Evolutionary conservation across 768 basidiomycete species (phyloP).

Genomic region (Pisolithus marmoratus): DNA sequence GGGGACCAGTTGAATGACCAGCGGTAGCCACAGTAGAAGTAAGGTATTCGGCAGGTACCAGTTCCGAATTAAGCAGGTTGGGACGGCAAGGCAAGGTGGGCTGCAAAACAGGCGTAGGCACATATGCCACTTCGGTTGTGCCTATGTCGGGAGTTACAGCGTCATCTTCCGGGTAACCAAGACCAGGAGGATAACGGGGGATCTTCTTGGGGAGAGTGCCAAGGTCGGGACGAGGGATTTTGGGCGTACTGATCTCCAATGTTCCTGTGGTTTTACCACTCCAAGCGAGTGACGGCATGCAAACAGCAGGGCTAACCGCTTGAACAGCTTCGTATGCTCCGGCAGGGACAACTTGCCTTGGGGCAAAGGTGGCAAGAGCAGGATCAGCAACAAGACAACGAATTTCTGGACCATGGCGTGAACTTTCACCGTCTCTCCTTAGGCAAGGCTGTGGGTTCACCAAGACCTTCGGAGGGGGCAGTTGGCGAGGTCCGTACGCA

Average conservation of each 20-base stretch:
- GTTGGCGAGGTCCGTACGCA: neutral
- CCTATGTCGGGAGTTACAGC: too few species aligned
- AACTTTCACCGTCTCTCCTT: neutral
- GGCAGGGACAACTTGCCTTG: neutral
- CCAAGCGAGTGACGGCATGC: neutral
- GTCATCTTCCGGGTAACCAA: neutral
- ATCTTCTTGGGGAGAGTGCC: neutral
- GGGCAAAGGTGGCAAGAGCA: neutral
- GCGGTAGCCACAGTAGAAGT: neutral
- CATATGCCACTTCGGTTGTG: too few species aligned
- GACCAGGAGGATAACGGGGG: constrained; percentile 3
- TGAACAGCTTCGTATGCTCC: neutral
- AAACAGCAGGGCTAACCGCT: neutral
- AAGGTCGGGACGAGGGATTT: neutral
- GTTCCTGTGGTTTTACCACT: neutral
- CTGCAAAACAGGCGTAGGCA: neutral
- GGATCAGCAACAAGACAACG: neutral
- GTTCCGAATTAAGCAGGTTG: neutral
- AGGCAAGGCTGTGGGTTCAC: neutral
- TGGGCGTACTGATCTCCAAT: neutral
- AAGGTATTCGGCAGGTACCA: neutral
- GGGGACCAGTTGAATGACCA: neutral
- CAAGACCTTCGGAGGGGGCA: neutral
- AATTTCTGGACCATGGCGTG: neutral
- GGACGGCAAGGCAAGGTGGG: neutral